phyloP scores from a whole-genome alignment of 148 eudicot species.

The Camellia japonica region DNA sequence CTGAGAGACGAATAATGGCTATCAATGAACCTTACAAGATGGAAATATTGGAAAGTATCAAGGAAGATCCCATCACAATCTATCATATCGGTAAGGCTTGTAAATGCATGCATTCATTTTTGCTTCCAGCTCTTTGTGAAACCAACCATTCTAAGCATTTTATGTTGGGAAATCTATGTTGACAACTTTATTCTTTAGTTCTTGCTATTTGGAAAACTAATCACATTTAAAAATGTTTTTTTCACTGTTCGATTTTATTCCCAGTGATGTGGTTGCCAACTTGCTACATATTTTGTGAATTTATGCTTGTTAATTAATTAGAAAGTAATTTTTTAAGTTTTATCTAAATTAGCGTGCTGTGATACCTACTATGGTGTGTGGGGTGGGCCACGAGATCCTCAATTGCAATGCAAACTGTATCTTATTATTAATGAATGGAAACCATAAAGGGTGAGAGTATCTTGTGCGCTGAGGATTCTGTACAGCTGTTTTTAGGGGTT shows the following conservation, averaged over 20 bases:
- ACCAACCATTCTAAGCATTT: conserved; percentile 1
- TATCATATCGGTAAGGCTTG: conserved; percentile 78
- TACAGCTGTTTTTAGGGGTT: not conserved
- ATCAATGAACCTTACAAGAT: conserved; percentile 91
- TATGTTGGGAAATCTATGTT: not conserved
- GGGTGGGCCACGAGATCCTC: not conserved
- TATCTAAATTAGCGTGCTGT: not conserved
- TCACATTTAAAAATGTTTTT: not conserved
- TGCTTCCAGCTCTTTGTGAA: conserved; percentile 5
- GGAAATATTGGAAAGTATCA: conserved; percentile 81
- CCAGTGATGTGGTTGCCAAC: not conserved
- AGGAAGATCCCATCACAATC: conserved; percentile 91
- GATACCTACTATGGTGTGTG: not conserved
- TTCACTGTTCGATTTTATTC: not conserved
- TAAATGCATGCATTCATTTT: not conserved
- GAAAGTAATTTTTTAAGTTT: not conserved
- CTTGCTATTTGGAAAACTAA: not conserved
- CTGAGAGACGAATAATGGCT: conserved; percentile 71
- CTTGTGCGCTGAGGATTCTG: not conserved
- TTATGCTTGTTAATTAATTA: too few relatives aligned
- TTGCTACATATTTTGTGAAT: not conserved
- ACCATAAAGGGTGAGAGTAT: not conserved
- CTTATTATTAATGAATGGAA: not conserved
- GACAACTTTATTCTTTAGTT: not conserved
- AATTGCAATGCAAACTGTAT: not conserved